These are phyloP conservation scores for Diddensiella caesifluorescens DNA, from an alignment of 805 yeast species.

Conservation along the genomic window DNA sequence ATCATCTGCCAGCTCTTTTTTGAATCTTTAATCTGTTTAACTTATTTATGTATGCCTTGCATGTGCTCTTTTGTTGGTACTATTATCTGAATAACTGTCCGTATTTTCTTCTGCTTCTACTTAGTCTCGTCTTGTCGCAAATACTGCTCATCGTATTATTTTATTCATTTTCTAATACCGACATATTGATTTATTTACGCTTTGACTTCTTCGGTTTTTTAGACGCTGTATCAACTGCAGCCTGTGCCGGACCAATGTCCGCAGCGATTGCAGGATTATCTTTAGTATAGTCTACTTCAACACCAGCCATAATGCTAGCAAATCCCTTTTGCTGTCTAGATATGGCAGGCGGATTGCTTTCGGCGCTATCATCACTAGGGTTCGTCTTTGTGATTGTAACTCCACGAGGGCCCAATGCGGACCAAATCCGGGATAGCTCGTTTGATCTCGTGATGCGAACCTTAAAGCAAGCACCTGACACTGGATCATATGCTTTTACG, in stretches of 20 bases:
- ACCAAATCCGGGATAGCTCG: constrained; percentile 66
- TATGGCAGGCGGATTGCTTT: not conserved
- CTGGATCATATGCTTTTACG: constrained; percentile 63
- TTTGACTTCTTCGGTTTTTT: constrained; percentile 25
- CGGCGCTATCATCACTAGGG: not conserved
- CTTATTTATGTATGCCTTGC: not conserved
- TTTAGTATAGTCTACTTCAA: constrained; percentile 21
- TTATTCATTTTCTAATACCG: not conserved
- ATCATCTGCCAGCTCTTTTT: not conserved
- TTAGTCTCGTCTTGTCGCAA: not conserved
- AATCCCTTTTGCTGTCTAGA: constrained; percentile 24
- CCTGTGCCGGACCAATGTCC: not conserved
- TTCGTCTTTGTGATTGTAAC: constrained; percentile 23
- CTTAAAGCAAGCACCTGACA: constrained; percentile 54
- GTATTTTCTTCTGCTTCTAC: not conserved
- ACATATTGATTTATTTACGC: constrained; percentile 15
- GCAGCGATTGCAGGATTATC: constrained; percentile 1
- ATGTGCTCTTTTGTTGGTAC: not conserved
- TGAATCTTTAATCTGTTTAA: not conserved
- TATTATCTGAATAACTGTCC: no score
- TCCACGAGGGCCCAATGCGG: constrained; percentile 54
- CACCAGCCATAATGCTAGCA: constrained; percentile 29
- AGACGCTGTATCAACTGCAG: constrained; percentile 4
- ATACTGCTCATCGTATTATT: no score
- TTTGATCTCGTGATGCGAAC: constrained; percentile 57